These are phyloP conservation scores for Xylariaceae sp. DNA, from an alignment of 2,329 filamentous ascomycete genomes.

Conservation along the genomic window DNA sequence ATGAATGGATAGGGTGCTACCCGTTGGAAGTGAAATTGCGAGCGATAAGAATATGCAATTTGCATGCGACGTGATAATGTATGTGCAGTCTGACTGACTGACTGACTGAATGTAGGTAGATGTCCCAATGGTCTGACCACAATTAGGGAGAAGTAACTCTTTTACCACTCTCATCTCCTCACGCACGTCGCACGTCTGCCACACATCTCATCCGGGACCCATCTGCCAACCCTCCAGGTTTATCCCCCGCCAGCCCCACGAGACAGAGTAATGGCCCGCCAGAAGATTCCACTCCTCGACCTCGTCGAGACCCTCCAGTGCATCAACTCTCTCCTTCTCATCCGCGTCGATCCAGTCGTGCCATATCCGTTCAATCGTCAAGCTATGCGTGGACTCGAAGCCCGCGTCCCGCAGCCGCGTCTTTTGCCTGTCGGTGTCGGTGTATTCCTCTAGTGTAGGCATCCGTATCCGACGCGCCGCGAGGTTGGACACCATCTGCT, in stretches of 20 bases:
- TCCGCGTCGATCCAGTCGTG: conserved; percentile 61
- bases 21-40: too few species aligned
- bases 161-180: too few species aligned
- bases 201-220: background rate
- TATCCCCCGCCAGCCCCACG: conserved; percentile 73
- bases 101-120: too few species aligned
- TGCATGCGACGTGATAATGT: too few species aligned
- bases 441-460: conserved; percentile 73
- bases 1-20: too few species aligned
- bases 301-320: conserved; percentile 84
- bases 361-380: conserved; percentile 59
- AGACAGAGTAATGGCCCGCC: conserved; percentile 81
- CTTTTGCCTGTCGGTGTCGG: conserved; percentile 61
- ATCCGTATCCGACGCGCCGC: conserved; percentile 75
- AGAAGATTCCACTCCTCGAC: conserved; percentile 89
- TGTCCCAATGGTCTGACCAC: too few species aligned
- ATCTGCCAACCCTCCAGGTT: conserved; percentile 30
- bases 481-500: conserved; percentile 88
- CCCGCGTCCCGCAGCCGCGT: conserved; percentile 60
- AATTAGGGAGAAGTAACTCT: too few species aligned
- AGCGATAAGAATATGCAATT: too few species aligned
- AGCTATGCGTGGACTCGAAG: conserved; percentile 45
- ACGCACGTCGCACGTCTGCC: too few species aligned
- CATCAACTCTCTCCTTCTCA: conserved; percentile 75
- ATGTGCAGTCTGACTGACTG: too few species aligned